Evolutionary conservation across 305 asterid species (phyloP).

Genomic region (Fraxinus ornus): DNA sequence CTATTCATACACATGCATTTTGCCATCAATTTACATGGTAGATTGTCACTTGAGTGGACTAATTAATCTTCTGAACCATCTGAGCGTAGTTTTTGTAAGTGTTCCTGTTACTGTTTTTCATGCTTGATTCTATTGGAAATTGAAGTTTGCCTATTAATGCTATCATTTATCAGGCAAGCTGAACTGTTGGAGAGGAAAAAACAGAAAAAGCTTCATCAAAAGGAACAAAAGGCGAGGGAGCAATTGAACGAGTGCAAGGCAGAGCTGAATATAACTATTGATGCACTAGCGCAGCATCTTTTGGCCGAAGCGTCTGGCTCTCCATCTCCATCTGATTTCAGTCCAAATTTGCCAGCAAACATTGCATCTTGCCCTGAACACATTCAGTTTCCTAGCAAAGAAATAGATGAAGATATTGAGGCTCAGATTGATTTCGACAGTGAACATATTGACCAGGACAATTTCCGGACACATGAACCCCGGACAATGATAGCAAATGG

Average conservation of each 20-base stretch:
- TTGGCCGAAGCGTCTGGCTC: slow-evolving; percentile 45
- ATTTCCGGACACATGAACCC: slow-evolving; percentile 40
- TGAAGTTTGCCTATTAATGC: neutral
- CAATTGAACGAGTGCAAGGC: slow-evolving; percentile 34
- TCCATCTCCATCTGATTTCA: slow-evolving; percentile 46
- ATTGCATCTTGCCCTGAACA: slow-evolving; percentile 33
- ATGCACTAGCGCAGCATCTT: slow-evolving; percentile 40
- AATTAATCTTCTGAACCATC: neutral
- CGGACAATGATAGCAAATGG: slow-evolving; percentile 31
- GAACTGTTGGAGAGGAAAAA: slow-evolving; percentile 58
- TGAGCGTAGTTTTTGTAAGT: neutral
- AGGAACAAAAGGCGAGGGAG: slow-evolving; percentile 62
- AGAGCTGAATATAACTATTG: slow-evolving; percentile 32
- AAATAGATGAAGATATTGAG: slow-evolving; percentile 40
- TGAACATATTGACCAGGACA: slow-evolving; percentile 32
- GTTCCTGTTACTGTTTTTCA: neutral
- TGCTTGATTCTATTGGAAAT: neutral
- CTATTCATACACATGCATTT: neutral
- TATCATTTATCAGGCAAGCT: slow-evolving; percentile 44
- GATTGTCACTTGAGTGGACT: neutral
- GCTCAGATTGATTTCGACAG: slow-evolving; percentile 34
- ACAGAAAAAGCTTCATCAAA: slow-evolving; percentile 66
- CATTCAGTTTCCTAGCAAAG: slow-evolving; percentile 41
- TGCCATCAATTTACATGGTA: neutral
- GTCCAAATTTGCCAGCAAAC: slow-evolving; percentile 31